Conservation (phyloP, 1,284 basidiomycete genomes). For the Boletus calvinii region DNA sequence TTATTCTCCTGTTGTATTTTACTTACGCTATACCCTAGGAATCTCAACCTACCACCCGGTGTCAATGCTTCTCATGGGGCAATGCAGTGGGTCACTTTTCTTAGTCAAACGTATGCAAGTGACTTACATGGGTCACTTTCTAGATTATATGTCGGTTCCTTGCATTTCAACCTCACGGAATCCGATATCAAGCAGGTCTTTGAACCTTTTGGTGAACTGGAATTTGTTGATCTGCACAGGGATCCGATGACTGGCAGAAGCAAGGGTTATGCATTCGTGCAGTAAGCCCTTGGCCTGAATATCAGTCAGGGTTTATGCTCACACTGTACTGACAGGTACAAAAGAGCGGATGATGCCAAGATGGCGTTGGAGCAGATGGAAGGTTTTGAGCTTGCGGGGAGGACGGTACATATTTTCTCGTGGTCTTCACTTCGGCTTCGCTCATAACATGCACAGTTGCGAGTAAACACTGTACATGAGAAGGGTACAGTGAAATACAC, state of each 20-base stretch:
- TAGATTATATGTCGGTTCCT: conserved; percentile 93
- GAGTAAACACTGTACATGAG: conserved; percentile 89
- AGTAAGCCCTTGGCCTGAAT: conserved; percentile 48
- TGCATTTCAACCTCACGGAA: conserved; percentile 95
- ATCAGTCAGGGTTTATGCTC: neutral
- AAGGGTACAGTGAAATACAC: conserved; percentile 76
- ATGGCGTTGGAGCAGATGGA: conserved; percentile 99
- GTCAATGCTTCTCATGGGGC: conserved; percentile 70
- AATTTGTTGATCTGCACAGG: conserved; percentile 96
- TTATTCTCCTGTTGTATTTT: conserved; percentile 7
- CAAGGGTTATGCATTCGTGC: conserved; percentile 98
- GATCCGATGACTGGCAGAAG: conserved; percentile 91
- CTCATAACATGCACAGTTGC: conserved; percentile 52
- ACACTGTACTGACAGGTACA: conserved; percentile 58
- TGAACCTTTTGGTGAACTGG: conserved; percentile 95
- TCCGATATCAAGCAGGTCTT: conserved; percentile 98
- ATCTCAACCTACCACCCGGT: conserved; percentile 75
- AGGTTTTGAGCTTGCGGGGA: conserved; percentile 94
- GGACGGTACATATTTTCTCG: conserved; percentile 59
- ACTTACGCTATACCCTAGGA: conserved; percentile 42
- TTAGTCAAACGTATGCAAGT: conserved; percentile 15
- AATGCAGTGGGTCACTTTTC: conserved; percentile 62
- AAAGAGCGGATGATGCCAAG: conserved; percentile 85
- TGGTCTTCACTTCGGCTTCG: conserved; percentile 1
- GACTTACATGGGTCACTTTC: conserved; percentile 20